Conservation (phyloP, 163 green algal species). For the Prototheca stagnorum region DNA sequence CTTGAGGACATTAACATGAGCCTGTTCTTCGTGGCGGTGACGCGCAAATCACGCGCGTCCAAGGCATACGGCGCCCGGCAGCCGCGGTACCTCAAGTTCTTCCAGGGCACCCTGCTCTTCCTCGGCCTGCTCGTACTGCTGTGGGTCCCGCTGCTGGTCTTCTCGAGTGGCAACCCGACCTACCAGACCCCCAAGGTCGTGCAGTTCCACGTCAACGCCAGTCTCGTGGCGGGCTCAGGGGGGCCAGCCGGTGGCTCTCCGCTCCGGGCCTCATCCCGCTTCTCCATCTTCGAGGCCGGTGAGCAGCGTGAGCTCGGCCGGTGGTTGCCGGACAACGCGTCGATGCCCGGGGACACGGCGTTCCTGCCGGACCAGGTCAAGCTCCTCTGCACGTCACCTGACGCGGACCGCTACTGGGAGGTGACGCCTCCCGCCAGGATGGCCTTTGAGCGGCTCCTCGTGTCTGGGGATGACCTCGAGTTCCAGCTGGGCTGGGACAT, state of each 20-base stretch:
- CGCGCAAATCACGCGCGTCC: not conserved
- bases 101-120: constrained; percentile 59
- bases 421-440: too few species aligned
- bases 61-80: constrained; percentile 29
- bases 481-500: constrained; percentile 30
- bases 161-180: constrained; percentile 55
- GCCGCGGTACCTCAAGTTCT: constrained; percentile 48
- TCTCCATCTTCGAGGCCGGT: constrained; percentile 27
- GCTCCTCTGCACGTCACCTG: constrained; percentile 41
- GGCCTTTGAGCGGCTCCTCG: too few species aligned
- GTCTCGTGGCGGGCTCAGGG: constrained; percentile 5
- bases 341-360: constrained; percentile 19
- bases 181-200: constrained; percentile 41
- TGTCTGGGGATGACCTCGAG: too few species aligned
- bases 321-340: constrained; percentile 15
- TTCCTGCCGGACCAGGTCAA: constrained; percentile 43
- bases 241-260: not conserved
- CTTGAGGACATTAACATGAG: constrained; percentile 69
- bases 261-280: not conserved
- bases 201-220: constrained; percentile 34
- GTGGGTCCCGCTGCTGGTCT: constrained; percentile 69
- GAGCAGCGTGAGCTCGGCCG: constrained; percentile 9
- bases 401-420: too few species aligned
- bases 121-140: constrained; percentile 54
- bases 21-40: constrained; percentile 46